Base-by-base conservation (phyloP, 2,329 filamentous ascomycete genomes). In the Neopestalotiopsis sp. region DNA sequence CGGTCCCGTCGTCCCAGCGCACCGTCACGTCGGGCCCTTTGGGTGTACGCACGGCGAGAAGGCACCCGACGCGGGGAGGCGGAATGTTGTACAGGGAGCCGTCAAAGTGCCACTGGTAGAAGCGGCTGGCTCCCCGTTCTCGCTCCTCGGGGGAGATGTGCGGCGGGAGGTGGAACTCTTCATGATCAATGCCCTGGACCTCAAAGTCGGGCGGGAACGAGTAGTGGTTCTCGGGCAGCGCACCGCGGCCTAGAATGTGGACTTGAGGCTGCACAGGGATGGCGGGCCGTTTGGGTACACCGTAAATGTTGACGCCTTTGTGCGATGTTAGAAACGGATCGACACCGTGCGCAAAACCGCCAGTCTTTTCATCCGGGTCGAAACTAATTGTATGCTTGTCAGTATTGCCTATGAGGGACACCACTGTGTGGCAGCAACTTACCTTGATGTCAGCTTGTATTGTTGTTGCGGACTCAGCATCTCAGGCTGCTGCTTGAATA, bases 21-120 rank as follows among this genome's bases (percentile, higher is more conserved):
- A 93, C 83, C 1, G 84, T 91, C 77, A 94, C 91, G 14, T 83
- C 83, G 38, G 90, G 85, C 4, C 90, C 91, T 20, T 85, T 84
- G 0, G 92, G 92, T 0, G 94, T 92, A 42, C 85, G 84, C n/a
- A 94, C 92, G 0, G 92, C 92, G 68, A 94, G 84, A 28, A 95
- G 85, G 1, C 90, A 90, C 0, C 92, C 95, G 3, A 91, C 92
- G 30, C 90, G 85, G 2, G 92, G 92, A 3, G 92, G 92, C n/a
- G 92, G 88, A 7, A 94, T 85, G 20, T 88, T 91, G 76, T 94
- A 94, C 5, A 94, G 82, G 1, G 92, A 92, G 4, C 92, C 92
- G 75, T 94, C 92, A 67, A 94, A 94, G 77, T 94, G 92, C 92
- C 92, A 94, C 69, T 92, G 85, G 80, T 93, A 94, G 81, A 94